These are phyloP conservation scores for Colletotrichum godetiae DNA, from an alignment of 2,329 filamentous ascomycete genomes.

Conservation along the genomic window DNA sequence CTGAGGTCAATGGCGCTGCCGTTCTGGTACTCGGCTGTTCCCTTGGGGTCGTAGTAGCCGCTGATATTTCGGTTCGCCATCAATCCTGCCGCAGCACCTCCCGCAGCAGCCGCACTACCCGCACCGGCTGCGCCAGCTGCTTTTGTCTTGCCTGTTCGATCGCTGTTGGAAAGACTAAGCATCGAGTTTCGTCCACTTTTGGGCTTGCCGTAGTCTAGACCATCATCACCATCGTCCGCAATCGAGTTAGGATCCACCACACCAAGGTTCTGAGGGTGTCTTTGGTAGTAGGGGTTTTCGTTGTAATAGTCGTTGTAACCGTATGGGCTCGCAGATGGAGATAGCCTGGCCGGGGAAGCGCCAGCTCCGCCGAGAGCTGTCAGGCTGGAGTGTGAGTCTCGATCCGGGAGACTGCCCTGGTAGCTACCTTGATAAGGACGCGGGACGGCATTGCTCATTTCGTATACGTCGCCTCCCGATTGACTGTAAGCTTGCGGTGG, in stretches of 20 bases:
- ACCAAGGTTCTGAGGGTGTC: slow-evolving; percentile 62
- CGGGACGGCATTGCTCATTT: slow-evolving; percentile 28
- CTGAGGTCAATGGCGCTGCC: slow-evolving; percentile 12
- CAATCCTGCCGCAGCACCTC: slow-evolving; percentile 57
- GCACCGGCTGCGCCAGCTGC: slow-evolving; percentile 49
- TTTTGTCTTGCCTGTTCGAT: slow-evolving; percentile 41
- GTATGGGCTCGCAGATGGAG: slow-evolving; percentile 62
- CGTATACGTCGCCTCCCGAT: slow-evolving; percentile 39
- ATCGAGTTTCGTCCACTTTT: slow-evolving; percentile 66
- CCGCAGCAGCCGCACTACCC: slow-evolving; percentile 59
- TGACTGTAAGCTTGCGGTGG: slow-evolving; percentile 37
- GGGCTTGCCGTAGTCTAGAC: slow-evolving; percentile 65
- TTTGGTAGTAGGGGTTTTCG: slow-evolving; percentile 75
- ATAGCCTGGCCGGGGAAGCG: slow-evolving; percentile 47
- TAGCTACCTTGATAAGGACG: slow-evolving; percentile 21
- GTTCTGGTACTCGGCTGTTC: slow-evolving; percentile 41
- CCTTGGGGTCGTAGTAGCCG: slow-evolving; percentile 69
- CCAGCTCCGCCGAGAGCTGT: slow-evolving; percentile 51
- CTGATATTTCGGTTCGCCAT: slow-evolving; percentile 47
- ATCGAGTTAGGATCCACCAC: slow-evolving; percentile 83
- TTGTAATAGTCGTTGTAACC: slow-evolving; percentile 61
- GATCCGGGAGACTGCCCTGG: slow-evolving; percentile 40
- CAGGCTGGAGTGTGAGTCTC: slow-evolving; percentile 56
- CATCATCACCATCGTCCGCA: slow-evolving; percentile 89
- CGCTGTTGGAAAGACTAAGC: slow-evolving; percentile 64